Percentiles rank a stretch among this genome's conserved stretches.
phyloP scores from a whole-genome alignment of 179 eudicot genomes.

The Gypsophila paniculata region DNA sequence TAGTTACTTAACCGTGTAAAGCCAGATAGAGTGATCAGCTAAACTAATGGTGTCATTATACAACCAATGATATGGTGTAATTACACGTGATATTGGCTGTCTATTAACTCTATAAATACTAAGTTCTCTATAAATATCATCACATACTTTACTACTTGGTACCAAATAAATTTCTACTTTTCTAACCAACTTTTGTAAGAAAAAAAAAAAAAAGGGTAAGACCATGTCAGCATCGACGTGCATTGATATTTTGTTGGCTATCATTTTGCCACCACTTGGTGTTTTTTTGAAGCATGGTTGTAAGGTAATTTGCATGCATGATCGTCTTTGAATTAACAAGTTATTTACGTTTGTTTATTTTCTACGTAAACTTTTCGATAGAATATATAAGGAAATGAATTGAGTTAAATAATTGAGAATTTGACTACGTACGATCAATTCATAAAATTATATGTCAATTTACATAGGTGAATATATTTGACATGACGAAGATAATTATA shows the following conservation, averaged over 20 bases:
- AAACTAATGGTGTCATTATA: background rate
- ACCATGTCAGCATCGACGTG: constrained; percentile 25
- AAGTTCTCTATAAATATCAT: background rate
- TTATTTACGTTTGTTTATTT: no score
- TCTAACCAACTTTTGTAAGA: background rate
- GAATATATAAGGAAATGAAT: no score
- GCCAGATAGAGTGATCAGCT: background rate
- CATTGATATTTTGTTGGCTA: constrained; percentile 52
- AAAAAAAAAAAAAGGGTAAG: background rate
- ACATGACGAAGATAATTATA: no score
- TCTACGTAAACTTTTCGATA: no score
- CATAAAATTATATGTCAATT: no score
- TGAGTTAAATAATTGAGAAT: no score
- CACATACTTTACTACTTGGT: background rate
- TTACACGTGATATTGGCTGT: background rate
- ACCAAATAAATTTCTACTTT: background rate
- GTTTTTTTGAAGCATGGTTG: constrained; percentile 62
- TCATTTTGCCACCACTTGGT: constrained; percentile 74
- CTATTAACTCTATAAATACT: background rate
- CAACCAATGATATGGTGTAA: background rate
- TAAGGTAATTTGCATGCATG: constrained; percentile 26
- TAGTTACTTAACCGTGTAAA: constrained; percentile 7
- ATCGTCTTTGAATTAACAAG: no score
- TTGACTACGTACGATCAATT: no score
- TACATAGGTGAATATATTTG: no score